phyloP scores from a whole-genome alignment of 306 rosid genomes.

The Fragaria nilgerrensis region DNA sequence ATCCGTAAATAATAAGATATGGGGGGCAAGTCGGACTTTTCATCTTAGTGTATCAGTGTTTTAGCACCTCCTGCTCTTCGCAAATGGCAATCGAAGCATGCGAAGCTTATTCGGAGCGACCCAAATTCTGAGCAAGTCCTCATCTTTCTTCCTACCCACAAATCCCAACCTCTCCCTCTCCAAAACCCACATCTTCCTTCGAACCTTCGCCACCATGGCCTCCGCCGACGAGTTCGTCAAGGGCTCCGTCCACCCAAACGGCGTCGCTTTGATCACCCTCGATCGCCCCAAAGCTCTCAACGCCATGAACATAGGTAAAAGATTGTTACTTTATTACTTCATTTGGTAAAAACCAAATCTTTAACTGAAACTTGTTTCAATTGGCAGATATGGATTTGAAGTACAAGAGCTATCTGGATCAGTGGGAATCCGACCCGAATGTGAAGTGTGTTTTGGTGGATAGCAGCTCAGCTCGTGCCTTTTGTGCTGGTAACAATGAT shows the following conservation, averaged over 20 bases:
- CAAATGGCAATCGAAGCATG: constrained; percentile 31
- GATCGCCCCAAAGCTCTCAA: constrained; percentile 99
- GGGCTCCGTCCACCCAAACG: constrained; percentile 71
- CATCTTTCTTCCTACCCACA: constrained; percentile 1
- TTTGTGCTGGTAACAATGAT: constrained; percentile 72
- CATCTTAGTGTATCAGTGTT: too few relatives aligned
- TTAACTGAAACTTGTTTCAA: constrained; percentile 12
- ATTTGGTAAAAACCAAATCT: background rate
- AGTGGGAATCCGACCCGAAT: constrained; percentile 85
- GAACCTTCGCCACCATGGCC: constrained; percentile 72
- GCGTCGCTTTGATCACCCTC: constrained; percentile 87
- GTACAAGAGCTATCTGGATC: constrained; percentile 77
- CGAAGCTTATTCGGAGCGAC: constrained; percentile 40
- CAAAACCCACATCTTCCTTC: constrained; percentile 29
- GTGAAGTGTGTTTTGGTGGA: constrained; percentile 87
- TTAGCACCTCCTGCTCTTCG: too few relatives aligned
- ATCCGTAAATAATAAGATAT: too few relatives aligned
- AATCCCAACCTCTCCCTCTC: constrained; percentile 20
- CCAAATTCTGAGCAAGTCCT: constrained; percentile 32
- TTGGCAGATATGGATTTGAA: constrained; percentile 87
- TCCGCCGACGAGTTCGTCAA: constrained; percentile 65
- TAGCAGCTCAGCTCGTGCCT: constrained; percentile 90
- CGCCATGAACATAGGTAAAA: constrained; percentile 82
- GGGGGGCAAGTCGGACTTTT: too few relatives aligned
- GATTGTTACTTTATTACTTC: background rate